These are phyloP conservation scores for Boletus barrowsii DNA, from an alignment of 768 basidiomycete species.

Conservation along the genomic window DNA sequence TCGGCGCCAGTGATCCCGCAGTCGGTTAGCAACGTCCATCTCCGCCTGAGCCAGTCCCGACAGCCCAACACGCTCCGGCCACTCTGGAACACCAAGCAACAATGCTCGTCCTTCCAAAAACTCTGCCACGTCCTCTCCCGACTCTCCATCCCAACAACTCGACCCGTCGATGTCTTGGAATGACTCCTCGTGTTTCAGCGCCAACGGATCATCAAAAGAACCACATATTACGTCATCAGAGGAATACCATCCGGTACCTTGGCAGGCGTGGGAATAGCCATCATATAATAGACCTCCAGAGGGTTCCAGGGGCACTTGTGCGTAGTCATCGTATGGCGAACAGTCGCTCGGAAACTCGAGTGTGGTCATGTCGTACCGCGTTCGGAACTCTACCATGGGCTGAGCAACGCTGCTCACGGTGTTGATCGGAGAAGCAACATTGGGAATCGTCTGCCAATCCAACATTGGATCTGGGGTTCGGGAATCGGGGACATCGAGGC, in stretches of 20 bases:
- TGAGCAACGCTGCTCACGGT: constrained; percentile 4
- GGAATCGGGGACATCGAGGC: neutral
- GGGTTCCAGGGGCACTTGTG: neutral
- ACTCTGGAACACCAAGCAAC: constrained; percentile 38
- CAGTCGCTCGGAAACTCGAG: constrained; percentile 14
- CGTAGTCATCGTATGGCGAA: constrained; percentile 4
- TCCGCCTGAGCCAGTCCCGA: constrained; percentile 48
- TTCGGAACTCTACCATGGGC: constrained; percentile 3
- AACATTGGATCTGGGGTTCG: neutral
- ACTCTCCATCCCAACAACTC: neutral
- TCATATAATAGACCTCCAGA: neutral
- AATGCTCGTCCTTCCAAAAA: constrained; percentile 57
- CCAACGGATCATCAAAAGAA: neutral
- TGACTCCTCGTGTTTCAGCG: neutral
- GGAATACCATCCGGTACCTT: too few species aligned
- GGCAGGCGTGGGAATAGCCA: neutral
- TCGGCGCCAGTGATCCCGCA: constrained; percentile 67
- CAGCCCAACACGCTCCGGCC: constrained; percentile 5
- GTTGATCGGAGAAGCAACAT: neutral
- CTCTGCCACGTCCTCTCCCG: constrained; percentile 2
- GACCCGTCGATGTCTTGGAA: neutral
- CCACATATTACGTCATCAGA: constrained; percentile 1
- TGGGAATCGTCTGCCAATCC: neutral
- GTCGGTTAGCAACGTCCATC: constrained; percentile 53
- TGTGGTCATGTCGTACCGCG: constrained; percentile 9